These are phyloP conservation scores for Mortierella sp. DNA, from an alignment of 371 early-diverging fungal species.

Conservation along the genomic window DNA sequence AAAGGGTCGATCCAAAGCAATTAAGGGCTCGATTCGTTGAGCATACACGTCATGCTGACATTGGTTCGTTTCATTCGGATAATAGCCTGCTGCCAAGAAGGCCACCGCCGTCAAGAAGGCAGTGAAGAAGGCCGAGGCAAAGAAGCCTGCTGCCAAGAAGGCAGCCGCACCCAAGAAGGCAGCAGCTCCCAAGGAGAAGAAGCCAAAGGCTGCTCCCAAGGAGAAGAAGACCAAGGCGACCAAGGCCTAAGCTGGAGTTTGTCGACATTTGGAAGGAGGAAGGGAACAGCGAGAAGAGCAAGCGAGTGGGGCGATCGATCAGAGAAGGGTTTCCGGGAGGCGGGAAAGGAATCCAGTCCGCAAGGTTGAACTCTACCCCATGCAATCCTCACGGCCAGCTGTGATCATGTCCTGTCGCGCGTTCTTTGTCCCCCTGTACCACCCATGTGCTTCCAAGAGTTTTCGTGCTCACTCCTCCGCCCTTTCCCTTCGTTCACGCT, in stretches of 20 bases:
- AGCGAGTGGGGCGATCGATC: not conserved
- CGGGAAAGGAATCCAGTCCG: no score
- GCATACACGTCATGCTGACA: not conserved
- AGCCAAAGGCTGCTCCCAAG: conserved; percentile 60
- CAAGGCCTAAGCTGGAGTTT: conserved; percentile 43
- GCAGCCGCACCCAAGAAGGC: conserved; percentile 60
- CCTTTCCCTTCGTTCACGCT: conserved; percentile 3
- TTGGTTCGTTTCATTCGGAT: not conserved
- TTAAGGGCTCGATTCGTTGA: no score
- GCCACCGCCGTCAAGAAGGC: conserved; percentile 64
- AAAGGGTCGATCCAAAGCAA: not conserved
- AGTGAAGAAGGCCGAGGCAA: conserved; percentile 58
- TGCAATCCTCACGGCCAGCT: no score
- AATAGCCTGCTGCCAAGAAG: conserved; percentile 56
- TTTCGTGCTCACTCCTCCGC: no score
- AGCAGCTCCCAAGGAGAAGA: conserved; percentile 55
- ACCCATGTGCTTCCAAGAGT: no score
- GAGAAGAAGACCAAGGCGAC: conserved; percentile 51
- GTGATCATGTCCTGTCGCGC: no score
- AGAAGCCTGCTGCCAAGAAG: conserved; percentile 64
- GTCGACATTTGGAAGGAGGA: not conserved
- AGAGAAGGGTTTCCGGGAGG: no score
- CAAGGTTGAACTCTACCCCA: no score
- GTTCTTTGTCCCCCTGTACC: no score
- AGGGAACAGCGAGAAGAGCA: conserved; percentile 2